Conservation (phyloP, 2,329 filamentous ascomycete genomes). For the Claviceps digitariae region DNA sequence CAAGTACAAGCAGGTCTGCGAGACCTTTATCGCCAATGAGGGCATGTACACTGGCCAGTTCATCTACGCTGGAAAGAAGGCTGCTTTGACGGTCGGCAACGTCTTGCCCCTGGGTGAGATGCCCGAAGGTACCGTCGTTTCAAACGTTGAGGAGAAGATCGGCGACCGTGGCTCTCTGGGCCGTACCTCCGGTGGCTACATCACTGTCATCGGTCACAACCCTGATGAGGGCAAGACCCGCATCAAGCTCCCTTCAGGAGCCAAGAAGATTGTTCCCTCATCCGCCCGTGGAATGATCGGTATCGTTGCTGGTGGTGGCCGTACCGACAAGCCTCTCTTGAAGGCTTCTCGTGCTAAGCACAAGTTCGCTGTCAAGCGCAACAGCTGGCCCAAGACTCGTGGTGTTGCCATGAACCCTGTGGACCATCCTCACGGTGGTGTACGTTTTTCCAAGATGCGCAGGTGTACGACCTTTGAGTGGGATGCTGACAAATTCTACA, state of each 20-base stretch:
- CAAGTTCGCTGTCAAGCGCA: conserved; percentile 99
- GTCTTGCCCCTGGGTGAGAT: conserved; percentile 86
- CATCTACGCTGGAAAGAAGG: conserved; percentile 99
- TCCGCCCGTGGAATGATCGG: conserved; percentile 94
- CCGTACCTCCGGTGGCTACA: conserved; percentile 98
- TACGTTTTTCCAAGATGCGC: conserved; percentile 27
- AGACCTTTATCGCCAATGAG: conserved; percentile 99
- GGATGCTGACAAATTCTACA: conserved; percentile 32
- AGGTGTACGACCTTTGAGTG: neutral
- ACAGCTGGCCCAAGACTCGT: conserved; percentile 99
- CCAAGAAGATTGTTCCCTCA: conserved; percentile 98
- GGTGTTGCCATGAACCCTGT: conserved; percentile 99
- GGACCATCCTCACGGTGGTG: conserved; percentile 95
- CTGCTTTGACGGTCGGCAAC: conserved; percentile 92
- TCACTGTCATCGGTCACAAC: conserved; percentile 96
- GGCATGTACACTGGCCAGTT: conserved; percentile 99
- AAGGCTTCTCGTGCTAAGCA: conserved; percentile 99
- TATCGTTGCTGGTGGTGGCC: conserved; percentile 97
- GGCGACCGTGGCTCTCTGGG: conserved; percentile 94
- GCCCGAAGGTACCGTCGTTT: conserved; percentile 97
- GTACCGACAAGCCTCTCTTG: conserved; percentile 98
- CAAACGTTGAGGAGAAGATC: conserved; percentile 98
- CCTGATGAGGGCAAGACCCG: conserved; percentile 98
- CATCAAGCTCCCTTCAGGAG: conserved; percentile 96
- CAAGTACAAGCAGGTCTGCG: conserved; percentile 91